Evolutionary conservation across 78 protist species (phyloP), one percentile per base, ranked within the genome.

Genomic region (Dictyostelium intermedium): DNA sequence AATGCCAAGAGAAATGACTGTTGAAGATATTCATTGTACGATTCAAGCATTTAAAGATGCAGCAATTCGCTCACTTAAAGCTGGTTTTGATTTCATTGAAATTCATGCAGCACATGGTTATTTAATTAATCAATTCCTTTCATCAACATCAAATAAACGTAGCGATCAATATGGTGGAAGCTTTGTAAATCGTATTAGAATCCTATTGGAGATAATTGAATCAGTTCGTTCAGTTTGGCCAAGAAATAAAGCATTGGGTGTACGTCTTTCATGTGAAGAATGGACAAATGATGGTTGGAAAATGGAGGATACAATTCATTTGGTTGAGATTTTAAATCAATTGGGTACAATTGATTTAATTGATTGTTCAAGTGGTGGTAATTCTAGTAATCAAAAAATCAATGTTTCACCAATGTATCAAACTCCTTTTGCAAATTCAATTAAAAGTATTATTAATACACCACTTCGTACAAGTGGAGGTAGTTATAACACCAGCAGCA

Each of bases 161-260:
- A 96, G 97, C 20, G 99, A 98, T 84, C 76, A 76, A 20, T 98
- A 97, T 79, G 99, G 99, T 43, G 98, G 91, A 11, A 66, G 77
- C 27, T 72, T 96, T 47, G 95, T 89, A 39, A 95, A 96, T 91
- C 82, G 99, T 60, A n/a, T 43, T 14, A 91, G 97, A 37, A 63
- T 98, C 30, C 60, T 76, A 2, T n/a, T 73, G 9, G 97, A 96
- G 30, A 87, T 96, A 41, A 63, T 84, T 5, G 63, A 27, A 3
- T 87, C 89, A 0, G 72, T 83, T 27, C 25, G 79, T 25, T 25
- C 30, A 18, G 95, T 91, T 13, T 91, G 95, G 95, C 69, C 91
- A 45, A 45, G 32, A 16, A 35, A 80, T 3, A 89, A 89, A 43
- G 53, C 79, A 11, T n/a, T 89, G 10, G 11, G 32, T 25, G 82